A percentile compares a stretch with the other conserved stretches of the same genome.
These are phyloP conservation scores for Beverwykella pulmonaria DNA, from an alignment of 495 filamentous ascomycete genomes.

Conservation along the genomic window DNA sequence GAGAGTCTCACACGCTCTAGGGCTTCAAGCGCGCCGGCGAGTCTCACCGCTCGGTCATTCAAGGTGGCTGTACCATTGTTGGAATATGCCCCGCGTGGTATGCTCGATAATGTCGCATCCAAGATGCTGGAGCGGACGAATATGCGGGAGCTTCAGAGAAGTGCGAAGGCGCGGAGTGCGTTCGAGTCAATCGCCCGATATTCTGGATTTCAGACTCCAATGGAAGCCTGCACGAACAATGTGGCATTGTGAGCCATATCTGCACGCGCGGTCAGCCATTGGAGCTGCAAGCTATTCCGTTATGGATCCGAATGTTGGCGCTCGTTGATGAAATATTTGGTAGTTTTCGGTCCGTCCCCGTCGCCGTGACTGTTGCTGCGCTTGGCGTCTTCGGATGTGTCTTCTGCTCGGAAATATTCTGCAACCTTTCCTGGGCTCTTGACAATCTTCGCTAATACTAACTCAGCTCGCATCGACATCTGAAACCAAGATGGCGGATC, in stretches of 20 bases:
- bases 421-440: too few relatives aligned
- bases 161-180: neutral
- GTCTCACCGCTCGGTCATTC: constrained; percentile 3
- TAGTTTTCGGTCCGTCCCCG: too few relatives aligned
- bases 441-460: too few relatives aligned
- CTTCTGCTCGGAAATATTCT: too few relatives aligned
- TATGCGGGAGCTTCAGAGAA: neutral
- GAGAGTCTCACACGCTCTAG: constrained; percentile 2
- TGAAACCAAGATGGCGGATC: too few relatives aligned
- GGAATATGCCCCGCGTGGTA: neutral
- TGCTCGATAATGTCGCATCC: neutral
- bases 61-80: constrained; percentile 1
- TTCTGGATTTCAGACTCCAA: neutral
- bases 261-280: too few relatives aligned
- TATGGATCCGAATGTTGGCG: too few relatives aligned
- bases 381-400: too few relatives aligned
- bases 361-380: too few relatives aligned
- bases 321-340: too few relatives aligned
- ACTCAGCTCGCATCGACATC: too few relatives aligned
- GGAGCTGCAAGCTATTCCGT: too few relatives aligned
- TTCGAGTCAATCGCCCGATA: neutral
- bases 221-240: constrained; percentile 1
- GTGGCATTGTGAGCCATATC: neutral
- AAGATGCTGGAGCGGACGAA: neutral
- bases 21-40: neutral